phyloP scores from a whole-genome alignment of 2,329 filamentous ascomycete genomes.

The Elsinoe necatrix region DNA sequence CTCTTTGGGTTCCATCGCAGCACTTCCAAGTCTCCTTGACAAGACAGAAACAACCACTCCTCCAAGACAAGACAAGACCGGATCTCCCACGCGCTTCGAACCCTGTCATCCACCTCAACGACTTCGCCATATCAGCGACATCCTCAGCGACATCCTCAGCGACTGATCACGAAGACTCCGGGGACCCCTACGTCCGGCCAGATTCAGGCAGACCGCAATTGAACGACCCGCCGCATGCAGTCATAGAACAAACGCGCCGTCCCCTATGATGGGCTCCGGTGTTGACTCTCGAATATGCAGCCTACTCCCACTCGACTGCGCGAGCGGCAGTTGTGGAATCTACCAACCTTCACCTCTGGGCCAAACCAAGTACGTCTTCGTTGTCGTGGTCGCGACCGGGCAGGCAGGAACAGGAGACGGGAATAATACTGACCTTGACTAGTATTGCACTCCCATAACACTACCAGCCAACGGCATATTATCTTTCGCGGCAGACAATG shows the following conservation, averaged over 20 bases:
- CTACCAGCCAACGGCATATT: conserved; percentile 52
- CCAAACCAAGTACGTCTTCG: conserved; percentile 5
- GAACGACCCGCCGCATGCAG: conserved; percentile 9
- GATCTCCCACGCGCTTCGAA: conserved; percentile 2
- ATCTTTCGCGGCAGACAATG: conserved; percentile 45
- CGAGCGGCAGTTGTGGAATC: conserved; percentile 28
- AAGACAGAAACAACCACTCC: conserved; percentile 3
- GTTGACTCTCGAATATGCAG: conserved; percentile 9
- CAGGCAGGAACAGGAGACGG: neutral
- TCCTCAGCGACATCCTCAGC: too few relatives aligned
- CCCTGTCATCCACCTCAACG: neutral
- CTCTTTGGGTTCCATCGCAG: conserved; percentile 3
- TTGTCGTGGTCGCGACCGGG: neutral
- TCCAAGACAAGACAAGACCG: neutral
- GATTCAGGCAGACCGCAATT: neutral
- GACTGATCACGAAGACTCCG: neutral
- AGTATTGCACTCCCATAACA: conserved; percentile 55
- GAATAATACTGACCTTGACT: conserved; percentile 15
- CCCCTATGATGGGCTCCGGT: conserved; percentile 13
- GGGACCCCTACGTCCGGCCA: neutral
- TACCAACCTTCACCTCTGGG: conserved; percentile 19
- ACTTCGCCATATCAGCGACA: neutral
- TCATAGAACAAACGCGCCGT: conserved; percentile 10
- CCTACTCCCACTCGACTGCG: conserved; percentile 14
- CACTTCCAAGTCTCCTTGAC: conserved; percentile 8